Percentiles rank a stretch among this genome's conserved stretches.
Conservation (phyloP, 257 asterid species). For the Rehmannia glutinosa region DNA sequence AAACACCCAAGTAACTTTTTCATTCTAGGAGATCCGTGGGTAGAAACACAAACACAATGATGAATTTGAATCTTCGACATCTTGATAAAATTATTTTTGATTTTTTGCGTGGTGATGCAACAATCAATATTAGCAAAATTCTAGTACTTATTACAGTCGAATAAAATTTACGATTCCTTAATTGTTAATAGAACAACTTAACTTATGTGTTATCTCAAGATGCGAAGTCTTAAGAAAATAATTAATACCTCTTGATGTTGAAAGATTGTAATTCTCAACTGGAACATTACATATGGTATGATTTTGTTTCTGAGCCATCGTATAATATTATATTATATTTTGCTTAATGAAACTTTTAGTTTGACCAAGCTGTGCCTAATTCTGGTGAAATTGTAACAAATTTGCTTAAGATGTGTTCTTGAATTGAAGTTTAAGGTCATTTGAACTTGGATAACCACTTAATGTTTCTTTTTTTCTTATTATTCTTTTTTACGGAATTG, state of each 20-base stretch:
- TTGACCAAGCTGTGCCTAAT: background rate
- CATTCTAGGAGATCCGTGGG: background rate
- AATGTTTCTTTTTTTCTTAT: no score
- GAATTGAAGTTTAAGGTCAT: constrained; percentile 1
- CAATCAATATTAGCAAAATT: background rate
- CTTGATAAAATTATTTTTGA: background rate
- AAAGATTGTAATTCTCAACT: background rate
- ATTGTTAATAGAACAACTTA: background rate
- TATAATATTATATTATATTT: background rate
- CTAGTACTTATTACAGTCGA: no score
- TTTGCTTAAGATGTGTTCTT: background rate
- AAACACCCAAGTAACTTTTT: no score
- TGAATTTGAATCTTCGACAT: background rate
- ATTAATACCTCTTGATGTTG: background rate
- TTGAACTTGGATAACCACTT: no score
- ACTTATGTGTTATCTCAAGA: no score
- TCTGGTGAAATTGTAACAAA: background rate
- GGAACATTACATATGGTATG: background rate
- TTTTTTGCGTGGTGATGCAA: background rate
- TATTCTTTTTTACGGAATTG: no score
- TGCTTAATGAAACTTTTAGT: background rate
- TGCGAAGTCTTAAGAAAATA: background rate
- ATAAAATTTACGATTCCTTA: no score
- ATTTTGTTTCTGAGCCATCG: background rate
- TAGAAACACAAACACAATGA: background rate